These are phyloP conservation scores for Botrytis porri DNA, from an alignment of 2,329 filamentous ascomycete species.

Conservation along the genomic window DNA sequence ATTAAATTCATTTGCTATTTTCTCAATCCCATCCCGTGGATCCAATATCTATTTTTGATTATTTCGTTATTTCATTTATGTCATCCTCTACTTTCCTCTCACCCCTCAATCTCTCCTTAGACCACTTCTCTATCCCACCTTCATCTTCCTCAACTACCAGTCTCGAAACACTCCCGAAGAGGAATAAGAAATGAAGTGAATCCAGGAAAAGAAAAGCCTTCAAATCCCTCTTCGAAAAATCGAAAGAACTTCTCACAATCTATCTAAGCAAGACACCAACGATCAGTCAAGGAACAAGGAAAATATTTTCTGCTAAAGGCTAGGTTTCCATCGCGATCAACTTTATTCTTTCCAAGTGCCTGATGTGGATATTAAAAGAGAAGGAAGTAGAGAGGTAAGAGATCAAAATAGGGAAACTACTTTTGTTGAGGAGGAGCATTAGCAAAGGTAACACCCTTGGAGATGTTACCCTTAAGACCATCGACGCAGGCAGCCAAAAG, in stretches of 20 bases:
- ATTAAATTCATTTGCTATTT: background rate
- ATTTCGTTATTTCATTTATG: background rate
- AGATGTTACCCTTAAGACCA: slow-evolving; percentile 67
- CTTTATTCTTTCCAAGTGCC: background rate
- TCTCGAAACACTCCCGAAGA: background rate
- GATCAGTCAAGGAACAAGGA: slow-evolving; percentile 16
- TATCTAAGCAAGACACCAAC: slow-evolving; percentile 20
- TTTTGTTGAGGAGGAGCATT: slow-evolving; percentile 22
- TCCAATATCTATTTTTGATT: slow-evolving; percentile 10
- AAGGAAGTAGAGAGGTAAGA: background rate
- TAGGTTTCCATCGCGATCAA: background rate
- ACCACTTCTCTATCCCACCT: too few relatives aligned
- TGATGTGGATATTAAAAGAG: background rate
- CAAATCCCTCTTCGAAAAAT: background rate
- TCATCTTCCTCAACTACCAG: background rate
- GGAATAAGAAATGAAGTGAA: slow-evolving; percentile 3
- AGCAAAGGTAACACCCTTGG: slow-evolving; percentile 71
- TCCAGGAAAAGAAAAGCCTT: background rate
- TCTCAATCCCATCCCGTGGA: background rate
- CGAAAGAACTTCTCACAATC: slow-evolving; percentile 19
- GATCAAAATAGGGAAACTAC: slow-evolving; percentile 19
- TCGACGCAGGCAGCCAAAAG: slow-evolving; percentile 16
- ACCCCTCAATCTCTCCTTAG: background rate
- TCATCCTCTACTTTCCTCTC: background rate
- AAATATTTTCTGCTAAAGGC: background rate